Conservation (phyloP, 1,139 yeast species). For the Yamadazyma blattariae region DNA sequence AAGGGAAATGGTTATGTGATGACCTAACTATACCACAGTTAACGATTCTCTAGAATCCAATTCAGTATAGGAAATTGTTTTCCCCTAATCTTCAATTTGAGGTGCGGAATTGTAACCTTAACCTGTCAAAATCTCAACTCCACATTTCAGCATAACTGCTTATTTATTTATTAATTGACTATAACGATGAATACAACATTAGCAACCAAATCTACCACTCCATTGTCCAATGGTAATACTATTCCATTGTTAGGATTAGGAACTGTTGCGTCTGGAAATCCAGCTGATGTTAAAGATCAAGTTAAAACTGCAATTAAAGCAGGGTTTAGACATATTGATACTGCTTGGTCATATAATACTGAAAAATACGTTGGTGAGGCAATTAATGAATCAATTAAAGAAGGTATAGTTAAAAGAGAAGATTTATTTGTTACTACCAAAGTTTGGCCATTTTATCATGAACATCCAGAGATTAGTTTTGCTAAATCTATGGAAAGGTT, state of each 20-base stretch:
- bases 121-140: no score
- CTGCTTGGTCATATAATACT: slow-evolving; percentile 47
- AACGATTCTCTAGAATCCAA: no score
- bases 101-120: no score
- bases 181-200: no score
- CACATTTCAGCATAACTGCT: no score
- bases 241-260: slow-evolving; percentile 41
- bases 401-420: slow-evolving; percentile 51
- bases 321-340: slow-evolving; percentile 39
- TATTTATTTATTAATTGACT: no score
- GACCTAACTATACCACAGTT: no score
- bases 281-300: slow-evolving; percentile 29
- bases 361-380: slow-evolving; percentile 51
- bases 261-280: slow-evolving; percentile 29
- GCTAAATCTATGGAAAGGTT: slow-evolving; percentile 30
- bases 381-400: slow-evolving; percentile 42
- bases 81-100: no score
- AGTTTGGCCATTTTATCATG: slow-evolving; percentile 47
- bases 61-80: no score
- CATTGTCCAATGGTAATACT: slow-evolving; percentile 26
- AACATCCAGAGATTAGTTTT: slow-evolving; percentile 32
- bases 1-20: no score
- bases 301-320: slow-evolving; percentile 37
- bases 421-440: slow-evolving; percentile 59
- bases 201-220: slow-evolving; percentile 20